Percentiles rank a stretch among this genome's conserved stretches.
Conservation (phyloP, 2,329 filamentous ascomycete genomes). For the Drechslerella dactyloides region DNA sequence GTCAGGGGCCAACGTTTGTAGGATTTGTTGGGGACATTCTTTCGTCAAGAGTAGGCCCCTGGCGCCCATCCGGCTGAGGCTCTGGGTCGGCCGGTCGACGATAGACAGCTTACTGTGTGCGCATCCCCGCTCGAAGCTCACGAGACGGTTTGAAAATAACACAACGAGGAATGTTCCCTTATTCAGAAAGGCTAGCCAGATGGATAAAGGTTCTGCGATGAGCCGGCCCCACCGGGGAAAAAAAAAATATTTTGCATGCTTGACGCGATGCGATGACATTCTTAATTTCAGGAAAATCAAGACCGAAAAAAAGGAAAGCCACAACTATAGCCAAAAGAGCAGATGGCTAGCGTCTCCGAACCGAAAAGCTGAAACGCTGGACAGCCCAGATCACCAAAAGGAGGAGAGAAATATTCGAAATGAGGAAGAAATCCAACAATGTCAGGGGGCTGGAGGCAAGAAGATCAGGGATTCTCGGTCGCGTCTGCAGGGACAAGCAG, state of each 20-base stretch:
- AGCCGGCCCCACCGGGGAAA: neutral
- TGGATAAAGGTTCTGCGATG: slow-evolving; percentile 16
- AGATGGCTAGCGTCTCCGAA: slow-evolving; percentile 29
- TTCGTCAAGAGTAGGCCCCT: slow-evolving; percentile 13
- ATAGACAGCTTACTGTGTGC: neutral
- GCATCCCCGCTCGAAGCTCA: neutral
- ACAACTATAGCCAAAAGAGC: slow-evolving; percentile 27
- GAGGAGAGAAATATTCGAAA: slow-evolving; percentile 6
- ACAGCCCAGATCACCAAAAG: slow-evolving; percentile 30
- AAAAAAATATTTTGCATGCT: neutral
- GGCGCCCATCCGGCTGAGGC: slow-evolving; percentile 29
- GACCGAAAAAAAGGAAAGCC: no score
- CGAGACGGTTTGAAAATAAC: neutral
- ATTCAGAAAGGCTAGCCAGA: neutral
- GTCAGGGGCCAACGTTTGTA: slow-evolving; percentile 22
- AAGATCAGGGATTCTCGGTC: slow-evolving; percentile 38
- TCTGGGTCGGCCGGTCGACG: slow-evolving; percentile 6
- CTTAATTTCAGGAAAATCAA: slow-evolving; percentile 32
- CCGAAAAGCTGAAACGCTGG: slow-evolving; percentile 50
- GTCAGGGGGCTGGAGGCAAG: slow-evolving; percentile 19
- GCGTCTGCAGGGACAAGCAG: slow-evolving; percentile 48
- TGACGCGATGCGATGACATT: slow-evolving; percentile 17
- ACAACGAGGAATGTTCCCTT: slow-evolving; percentile 12
- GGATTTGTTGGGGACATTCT: slow-evolving; percentile 37
- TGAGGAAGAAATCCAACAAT: slow-evolving; percentile 19